These are phyloP conservation scores for Takashimella tepidaria DNA, from an alignment of 1,284 basidiomycete genomes.

Conservation along the genomic window DNA sequence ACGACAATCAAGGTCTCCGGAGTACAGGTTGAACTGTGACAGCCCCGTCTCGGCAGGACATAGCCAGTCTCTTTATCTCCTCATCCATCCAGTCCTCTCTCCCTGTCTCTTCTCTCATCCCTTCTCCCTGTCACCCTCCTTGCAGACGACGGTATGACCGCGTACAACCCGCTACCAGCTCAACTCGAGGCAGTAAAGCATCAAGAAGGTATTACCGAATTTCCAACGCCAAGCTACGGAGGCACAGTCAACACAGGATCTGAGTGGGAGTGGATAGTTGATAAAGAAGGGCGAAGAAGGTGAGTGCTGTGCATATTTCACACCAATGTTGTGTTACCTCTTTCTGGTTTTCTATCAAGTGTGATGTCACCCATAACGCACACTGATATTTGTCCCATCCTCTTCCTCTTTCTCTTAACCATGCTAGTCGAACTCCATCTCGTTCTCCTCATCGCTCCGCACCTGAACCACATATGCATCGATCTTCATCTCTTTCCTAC, in stretches of 20 bases:
- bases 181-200: conserved; percentile 40
- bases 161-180: conserved; percentile 38
- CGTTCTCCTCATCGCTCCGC: conserved; percentile 36
- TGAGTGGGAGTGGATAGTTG: conserved; percentile 44
- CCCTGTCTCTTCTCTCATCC: too few relatives aligned
- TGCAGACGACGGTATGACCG: conserved; percentile 7
- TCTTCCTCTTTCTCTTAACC: too few relatives aligned
- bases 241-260: conserved; percentile 52
- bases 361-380: too few relatives aligned
- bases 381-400: too few relatives aligned
- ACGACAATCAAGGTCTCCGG: too few relatives aligned
- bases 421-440: conserved; percentile 33
- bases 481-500: conserved; percentile 17
- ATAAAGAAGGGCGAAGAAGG: conserved; percentile 36
- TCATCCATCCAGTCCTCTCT: too few relatives aligned
- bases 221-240: conserved; percentile 56
- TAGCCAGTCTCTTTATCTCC: too few relatives aligned
- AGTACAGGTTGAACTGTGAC: too few relatives aligned
- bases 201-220: conserved; percentile 28
- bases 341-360: too few relatives aligned
- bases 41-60: too few relatives aligned
- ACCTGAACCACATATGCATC: conserved; percentile 21
- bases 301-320: conserved; percentile 23
- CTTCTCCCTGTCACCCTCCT: too few relatives aligned
- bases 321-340: too few relatives aligned